phyloP scores from a whole-genome alignment of 441 rosid genomes.

The Sinapis alba region DNA sequence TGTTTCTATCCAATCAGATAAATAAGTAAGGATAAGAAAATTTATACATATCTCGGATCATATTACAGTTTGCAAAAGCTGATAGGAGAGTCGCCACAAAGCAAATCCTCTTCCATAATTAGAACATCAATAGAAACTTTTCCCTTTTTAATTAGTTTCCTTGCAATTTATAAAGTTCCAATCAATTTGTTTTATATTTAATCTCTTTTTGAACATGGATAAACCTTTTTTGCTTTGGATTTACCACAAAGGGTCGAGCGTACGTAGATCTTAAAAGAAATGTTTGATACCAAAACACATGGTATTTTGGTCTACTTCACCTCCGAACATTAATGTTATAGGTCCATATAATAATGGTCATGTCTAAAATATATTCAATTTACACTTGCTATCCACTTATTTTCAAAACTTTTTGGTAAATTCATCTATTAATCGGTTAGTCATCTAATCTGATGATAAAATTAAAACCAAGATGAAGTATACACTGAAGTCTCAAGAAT shows the following conservation, averaged over 20 bases:
- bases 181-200: background rate
- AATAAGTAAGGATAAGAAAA: background rate
- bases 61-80: slow-evolving; percentile 4
- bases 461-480: too few relatives aligned
- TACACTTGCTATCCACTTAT: background rate
- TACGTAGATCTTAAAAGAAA: background rate
- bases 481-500: too few relatives aligned
- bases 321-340: slow-evolving; percentile 8
- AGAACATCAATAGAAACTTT: background rate
- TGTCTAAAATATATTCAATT: slow-evolving; percentile 7
- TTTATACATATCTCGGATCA: background rate
- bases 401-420: too few relatives aligned
- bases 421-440: too few relatives aligned
- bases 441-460: too few relatives aligned
- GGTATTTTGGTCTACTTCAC: slow-evolving; percentile 9
- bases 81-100: background rate
- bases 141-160: background rate
- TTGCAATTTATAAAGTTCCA: background rate
- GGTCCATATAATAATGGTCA: slow-evolving; percentile 7
- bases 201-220: background rate
- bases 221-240: background rate
- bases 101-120: background rate
- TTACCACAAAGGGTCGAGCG: background rate
- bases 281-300: slow-evolving; percentile 11
- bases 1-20: slow-evolving; percentile 18